Evolutionary conservation across 1,284 basidiomycete genomes (phyloP).

Genomic region (Heterobasidion parviporum): DNA sequence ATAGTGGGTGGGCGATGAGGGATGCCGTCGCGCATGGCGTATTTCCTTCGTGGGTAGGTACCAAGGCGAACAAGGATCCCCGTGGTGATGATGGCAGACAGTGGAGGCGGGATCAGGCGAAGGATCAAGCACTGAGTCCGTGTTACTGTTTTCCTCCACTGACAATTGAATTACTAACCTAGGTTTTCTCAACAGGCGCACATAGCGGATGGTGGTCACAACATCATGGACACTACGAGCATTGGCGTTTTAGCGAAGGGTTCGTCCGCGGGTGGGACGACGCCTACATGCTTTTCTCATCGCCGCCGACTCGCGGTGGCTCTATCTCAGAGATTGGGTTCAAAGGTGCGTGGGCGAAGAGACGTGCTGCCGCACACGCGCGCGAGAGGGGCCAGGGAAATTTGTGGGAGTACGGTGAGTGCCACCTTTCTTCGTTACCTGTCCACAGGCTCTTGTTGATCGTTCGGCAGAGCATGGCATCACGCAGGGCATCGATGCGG

Average conservation of each 20-base stretch:
- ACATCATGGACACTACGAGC: constrained; percentile 46
- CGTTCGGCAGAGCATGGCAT: constrained; percentile 29
- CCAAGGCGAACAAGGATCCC: constrained; percentile 18
- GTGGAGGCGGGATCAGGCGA: constrained; percentile 25
- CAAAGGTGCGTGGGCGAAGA: constrained; percentile 47
- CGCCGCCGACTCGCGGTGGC: constrained; percentile 13
- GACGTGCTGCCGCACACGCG: constrained; percentile 38
- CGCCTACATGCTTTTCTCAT: constrained; percentile 40
- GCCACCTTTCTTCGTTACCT: not conserved
- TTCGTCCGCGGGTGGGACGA: constrained; percentile 70
- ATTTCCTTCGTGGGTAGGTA: constrained; percentile 30
- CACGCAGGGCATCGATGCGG: constrained; percentile 28
- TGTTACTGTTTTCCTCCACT: constrained; percentile 1
- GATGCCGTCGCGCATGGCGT: constrained; percentile 63
- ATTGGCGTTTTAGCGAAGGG: constrained; percentile 60
- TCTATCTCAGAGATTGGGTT: constrained; percentile 53
- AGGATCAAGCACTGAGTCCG: constrained; percentile 34
- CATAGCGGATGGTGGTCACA: constrained; percentile 55
- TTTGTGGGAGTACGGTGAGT: constrained; percentile 58
- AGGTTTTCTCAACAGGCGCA: constrained; percentile 24
- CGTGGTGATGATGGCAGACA: constrained; percentile 14
- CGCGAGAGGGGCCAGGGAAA: constrained; percentile 29
- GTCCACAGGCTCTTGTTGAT: not conserved
- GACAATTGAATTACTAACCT: not conserved
- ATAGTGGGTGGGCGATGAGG: constrained; percentile 72